These are phyloP conservation scores for Darksidea phi DNA, from an alignment of 495 filamentous ascomycete genomes.

Conservation along the genomic window DNA sequence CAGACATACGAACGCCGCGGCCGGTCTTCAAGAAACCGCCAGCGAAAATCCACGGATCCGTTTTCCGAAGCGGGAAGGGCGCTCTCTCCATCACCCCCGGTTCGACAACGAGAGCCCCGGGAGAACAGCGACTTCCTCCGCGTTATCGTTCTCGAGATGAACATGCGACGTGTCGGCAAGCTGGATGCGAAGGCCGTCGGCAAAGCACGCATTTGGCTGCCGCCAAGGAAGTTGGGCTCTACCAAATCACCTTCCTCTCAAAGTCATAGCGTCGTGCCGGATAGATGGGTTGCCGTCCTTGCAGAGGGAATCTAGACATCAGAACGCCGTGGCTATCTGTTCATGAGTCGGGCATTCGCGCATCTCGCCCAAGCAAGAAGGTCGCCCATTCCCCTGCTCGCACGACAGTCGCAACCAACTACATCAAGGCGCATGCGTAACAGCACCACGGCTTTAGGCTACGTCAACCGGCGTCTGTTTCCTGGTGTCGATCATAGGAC, in stretches of 20 bases:
- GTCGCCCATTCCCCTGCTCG: too few relatives aligned
- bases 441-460: too few relatives aligned
- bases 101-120: slow-evolving; percentile 81
- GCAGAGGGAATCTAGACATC: slow-evolving; percentile 4
- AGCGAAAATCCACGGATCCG: slow-evolving; percentile 26
- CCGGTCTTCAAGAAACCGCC: slow-evolving; percentile 20
- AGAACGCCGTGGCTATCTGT: too few relatives aligned
- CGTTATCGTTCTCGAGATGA: slow-evolving; percentile 93
- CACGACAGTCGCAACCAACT: too few relatives aligned
- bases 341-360: too few relatives aligned
- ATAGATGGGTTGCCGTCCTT: slow-evolving; percentile 24
- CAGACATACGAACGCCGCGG: slow-evolving; percentile 40
- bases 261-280: slow-evolving; percentile 19
- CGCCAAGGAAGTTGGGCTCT: slow-evolving; percentile 59
- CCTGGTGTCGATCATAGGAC: too few relatives aligned
- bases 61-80: slow-evolving; percentile 40
- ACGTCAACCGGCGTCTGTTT: too few relatives aligned
- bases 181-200: slow-evolving; percentile 81
- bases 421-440: too few relatives aligned
- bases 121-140: slow-evolving; percentile 95
- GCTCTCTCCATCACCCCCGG: slow-evolving; percentile 39
- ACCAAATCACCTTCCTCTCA: slow-evolving; percentile 11
- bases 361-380: too few relatives aligned
- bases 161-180: slow-evolving; percentile 91
- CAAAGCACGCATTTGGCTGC: slow-evolving; percentile 80